A percentile compares a stretch with the other conserved stretches of the same genome.
Evolutionary conservation across 352 stramenopile species (phyloP).

Genomic region (Pythium aquatile): DNA sequence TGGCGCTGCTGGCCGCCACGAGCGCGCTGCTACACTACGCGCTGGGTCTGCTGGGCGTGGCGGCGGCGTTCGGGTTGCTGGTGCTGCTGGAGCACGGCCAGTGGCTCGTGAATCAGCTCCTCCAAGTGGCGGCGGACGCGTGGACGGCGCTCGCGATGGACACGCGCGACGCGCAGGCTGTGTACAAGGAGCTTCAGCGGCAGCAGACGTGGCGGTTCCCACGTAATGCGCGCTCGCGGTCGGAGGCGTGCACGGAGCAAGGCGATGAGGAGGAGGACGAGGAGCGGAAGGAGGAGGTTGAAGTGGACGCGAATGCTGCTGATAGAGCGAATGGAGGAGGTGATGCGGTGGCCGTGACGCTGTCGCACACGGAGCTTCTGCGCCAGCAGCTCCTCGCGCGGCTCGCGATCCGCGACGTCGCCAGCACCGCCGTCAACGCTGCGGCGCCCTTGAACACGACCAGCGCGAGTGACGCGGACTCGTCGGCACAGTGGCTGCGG

Average conservation of each 20-base stretch:
- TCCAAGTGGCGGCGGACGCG: neutral
- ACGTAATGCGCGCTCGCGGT: conserved; percentile 6
- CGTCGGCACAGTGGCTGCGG: conserved; percentile 25
- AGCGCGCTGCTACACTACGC: conserved; percentile 70
- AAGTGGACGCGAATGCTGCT: neutral
- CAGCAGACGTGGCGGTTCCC: conserved; percentile 19
- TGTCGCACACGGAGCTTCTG: neutral
- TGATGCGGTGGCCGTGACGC: neutral
- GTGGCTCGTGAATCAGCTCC: neutral
- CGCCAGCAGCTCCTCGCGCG: conserved; percentile 15
- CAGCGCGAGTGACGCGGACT: conserved; percentile 2
- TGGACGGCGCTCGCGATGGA: neutral
- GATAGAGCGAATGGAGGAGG: neutral
- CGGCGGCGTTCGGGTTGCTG: conserved; percentile 36
- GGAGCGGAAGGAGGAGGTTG: neutral
- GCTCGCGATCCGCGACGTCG: conserved; percentile 23
- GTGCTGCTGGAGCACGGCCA: conserved; percentile 16
- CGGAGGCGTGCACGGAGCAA: conserved; percentile 14
- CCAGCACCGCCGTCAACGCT: neutral
- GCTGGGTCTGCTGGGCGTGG: conserved; percentile 50
- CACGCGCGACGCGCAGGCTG: neutral
- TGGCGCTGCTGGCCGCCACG: conserved; percentile 53
- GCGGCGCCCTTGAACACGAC: neutral
- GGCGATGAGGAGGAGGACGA: conserved; percentile 6
- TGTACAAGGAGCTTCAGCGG: conserved; percentile 14